Evolutionary conservation across 345 rosid species (phyloP).

Genomic region (Trapa incisa): DNA sequence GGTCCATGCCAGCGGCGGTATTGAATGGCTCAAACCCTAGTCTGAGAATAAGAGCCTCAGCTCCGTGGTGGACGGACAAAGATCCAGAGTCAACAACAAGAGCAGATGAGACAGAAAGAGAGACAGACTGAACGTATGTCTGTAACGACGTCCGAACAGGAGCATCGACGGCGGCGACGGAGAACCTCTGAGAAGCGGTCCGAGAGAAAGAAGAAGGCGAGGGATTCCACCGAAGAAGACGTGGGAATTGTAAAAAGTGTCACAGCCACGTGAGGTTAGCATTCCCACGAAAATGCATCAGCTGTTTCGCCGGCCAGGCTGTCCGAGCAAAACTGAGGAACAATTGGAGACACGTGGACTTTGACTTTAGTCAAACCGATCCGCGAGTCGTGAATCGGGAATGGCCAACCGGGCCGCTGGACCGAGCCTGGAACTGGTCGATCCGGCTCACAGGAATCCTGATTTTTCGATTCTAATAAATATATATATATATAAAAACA

Average conservation of each 20-base stretch:
- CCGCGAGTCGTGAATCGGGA: no score
- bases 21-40: neutral
- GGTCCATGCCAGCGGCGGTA: conserved; percentile 13
- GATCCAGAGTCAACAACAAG: neutral
- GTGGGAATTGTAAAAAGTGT: neutral
- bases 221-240: no score
- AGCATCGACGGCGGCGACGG: conserved; percentile 7
- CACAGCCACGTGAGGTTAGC: neutral
- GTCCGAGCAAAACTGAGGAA: no score
- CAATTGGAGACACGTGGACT: neutral
- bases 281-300: neutral
- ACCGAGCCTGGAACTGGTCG: no score
- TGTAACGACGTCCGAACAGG: neutral
- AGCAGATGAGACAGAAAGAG: neutral
- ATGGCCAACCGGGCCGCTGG: no score
- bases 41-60: neutral
- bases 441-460: no score
- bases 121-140: neutral
- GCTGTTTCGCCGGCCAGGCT: no score
- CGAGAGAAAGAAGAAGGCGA: neutral
- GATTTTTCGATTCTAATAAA: no score
- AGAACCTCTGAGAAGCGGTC: conserved; percentile 1
- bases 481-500: no score
- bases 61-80: neutral
- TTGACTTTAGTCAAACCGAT: no score